Evolutionary conservation across 202 grass and related monocot species (phyloP).

Genomic region (Panicum virgatum): DNA sequence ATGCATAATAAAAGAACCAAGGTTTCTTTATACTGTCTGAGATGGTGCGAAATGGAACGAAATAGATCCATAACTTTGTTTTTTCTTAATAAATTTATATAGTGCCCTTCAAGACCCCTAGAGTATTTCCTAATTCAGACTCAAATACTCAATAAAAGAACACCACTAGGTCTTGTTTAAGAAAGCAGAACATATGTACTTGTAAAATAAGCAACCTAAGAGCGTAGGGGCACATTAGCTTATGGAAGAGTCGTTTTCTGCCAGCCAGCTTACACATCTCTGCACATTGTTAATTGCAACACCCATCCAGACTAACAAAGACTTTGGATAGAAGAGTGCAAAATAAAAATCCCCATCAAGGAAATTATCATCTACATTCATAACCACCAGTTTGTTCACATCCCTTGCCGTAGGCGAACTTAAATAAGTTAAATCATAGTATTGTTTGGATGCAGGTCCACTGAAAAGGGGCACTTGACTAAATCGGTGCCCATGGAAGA

Average conservation of each 20-base stretch:
- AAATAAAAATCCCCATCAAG: constrained; percentile 21
- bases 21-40: constrained; percentile 8
- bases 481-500: not conserved
- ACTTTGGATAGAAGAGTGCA: not conserved
- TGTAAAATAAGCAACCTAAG: constrained; percentile 17
- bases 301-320: constrained; percentile 19
- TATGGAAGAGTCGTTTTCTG: constrained; percentile 45
- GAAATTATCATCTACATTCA: not conserved
- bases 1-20: not conserved
- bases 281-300: constrained; percentile 28
- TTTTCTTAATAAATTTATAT: not conserved
- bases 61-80: not conserved
- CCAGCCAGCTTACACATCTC: constrained; percentile 29
- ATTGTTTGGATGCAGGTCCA: not conserved
- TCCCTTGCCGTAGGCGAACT: constrained; percentile 10
- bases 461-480: constrained; percentile 16
- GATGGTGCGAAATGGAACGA: not conserved
- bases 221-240: not conserved
- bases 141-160: constrained; percentile 10
- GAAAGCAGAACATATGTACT: not conserved
- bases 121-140: not conserved
- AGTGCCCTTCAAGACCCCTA: not conserved
- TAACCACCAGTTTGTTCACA: constrained; percentile 19
- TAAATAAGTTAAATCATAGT: not conserved
- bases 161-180: constrained; percentile 49